Conservation (phyloP, 2,329 filamentous ascomycete genomes). For the Fusarium anguioides region DNA sequence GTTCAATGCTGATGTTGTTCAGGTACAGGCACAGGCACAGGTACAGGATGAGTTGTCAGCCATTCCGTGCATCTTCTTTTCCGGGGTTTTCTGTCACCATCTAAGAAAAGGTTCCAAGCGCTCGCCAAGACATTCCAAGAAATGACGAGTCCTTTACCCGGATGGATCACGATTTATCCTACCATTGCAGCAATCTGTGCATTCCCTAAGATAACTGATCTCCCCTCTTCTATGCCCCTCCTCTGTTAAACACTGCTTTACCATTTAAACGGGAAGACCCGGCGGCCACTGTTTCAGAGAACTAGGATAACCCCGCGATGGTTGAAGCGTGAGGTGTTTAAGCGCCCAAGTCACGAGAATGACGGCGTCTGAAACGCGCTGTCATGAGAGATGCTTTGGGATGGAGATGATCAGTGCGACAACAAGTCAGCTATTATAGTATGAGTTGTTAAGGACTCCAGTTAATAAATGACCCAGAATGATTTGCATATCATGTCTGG, state of each 20-base stretch:
- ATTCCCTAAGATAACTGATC: neutral
- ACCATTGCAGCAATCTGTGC: neutral
- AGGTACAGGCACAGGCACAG: slow-evolving; percentile 12
- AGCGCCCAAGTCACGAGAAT: slow-evolving; percentile 20
- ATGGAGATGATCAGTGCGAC: slow-evolving; percentile 6
- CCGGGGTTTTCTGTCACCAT: neutral
- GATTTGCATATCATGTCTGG: slow-evolving; percentile 26
- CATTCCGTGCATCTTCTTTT: neutral
- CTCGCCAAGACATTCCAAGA: slow-evolving; percentile 20
- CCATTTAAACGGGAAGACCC: slow-evolving; percentile 25
- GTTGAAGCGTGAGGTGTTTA: neutral
- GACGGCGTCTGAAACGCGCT: slow-evolving; percentile 26
- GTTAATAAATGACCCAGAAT: neutral
- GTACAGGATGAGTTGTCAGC: slow-evolving; percentile 3
- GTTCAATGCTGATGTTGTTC: neutral
- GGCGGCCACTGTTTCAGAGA: slow-evolving; percentile 23
- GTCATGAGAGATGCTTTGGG: slow-evolving; percentile 17
- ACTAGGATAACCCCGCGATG: slow-evolving; percentile 29
- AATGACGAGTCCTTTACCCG: slow-evolving; percentile 12
- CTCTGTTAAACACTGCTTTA: neutral
- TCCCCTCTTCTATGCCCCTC: neutral
- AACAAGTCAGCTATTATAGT: slow-evolving; percentile 3
- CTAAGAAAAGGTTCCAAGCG: neutral
- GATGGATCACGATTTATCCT: neutral
- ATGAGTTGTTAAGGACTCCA: neutral